Evolutionary conservation across 2,329 filamentous ascomycete species (phyloP).

Genomic region (Aureobasidium melanogenum): DNA sequence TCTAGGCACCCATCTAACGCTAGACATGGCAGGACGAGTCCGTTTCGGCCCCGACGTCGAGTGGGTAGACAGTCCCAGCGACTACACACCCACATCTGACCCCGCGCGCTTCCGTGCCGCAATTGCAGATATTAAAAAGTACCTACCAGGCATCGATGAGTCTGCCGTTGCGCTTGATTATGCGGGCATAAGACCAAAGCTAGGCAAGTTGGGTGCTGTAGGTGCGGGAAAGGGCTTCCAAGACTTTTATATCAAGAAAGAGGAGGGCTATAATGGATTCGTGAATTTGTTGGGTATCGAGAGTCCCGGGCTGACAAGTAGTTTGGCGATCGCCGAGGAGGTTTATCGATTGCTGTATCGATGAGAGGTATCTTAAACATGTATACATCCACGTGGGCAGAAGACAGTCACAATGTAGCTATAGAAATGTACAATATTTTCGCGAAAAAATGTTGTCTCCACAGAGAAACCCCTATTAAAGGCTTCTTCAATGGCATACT

Average conservation of each 20-base stretch:
- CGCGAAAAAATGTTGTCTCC: too few relatives aligned
- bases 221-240: slow-evolving; percentile 57
- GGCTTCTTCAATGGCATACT: too few relatives aligned
- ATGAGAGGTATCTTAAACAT: too few relatives aligned
- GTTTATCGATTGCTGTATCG: slow-evolving; percentile 51
- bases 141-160: slow-evolving; percentile 65
- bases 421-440: too few relatives aligned
- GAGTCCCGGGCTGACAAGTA: slow-evolving; percentile 83
- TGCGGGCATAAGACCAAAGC: slow-evolving; percentile 83
- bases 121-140: slow-evolving; percentile 64
- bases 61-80: slow-evolving; percentile 66
- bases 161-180: slow-evolving; percentile 69
- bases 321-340: slow-evolving; percentile 73
- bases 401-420: too few relatives aligned
- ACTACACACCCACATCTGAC: slow-evolving; percentile 56
- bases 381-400: too few relatives aligned
- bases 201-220: slow-evolving; percentile 55
- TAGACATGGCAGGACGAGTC: slow-evolving; percentile 75
- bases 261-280: slow-evolving; percentile 73
- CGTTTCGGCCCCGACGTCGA: slow-evolving; percentile 94
- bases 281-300: slow-evolving; percentile 89
- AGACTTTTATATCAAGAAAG: slow-evolving; percentile 73
- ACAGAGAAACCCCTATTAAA: too few relatives aligned
- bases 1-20: slow-evolving; percentile 84
- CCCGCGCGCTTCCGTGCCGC: slow-evolving; percentile 55